phyloP scores from a whole-genome alignment of 2,329 filamentous ascomycete species.

The Monilinia aucupariae region DNA sequence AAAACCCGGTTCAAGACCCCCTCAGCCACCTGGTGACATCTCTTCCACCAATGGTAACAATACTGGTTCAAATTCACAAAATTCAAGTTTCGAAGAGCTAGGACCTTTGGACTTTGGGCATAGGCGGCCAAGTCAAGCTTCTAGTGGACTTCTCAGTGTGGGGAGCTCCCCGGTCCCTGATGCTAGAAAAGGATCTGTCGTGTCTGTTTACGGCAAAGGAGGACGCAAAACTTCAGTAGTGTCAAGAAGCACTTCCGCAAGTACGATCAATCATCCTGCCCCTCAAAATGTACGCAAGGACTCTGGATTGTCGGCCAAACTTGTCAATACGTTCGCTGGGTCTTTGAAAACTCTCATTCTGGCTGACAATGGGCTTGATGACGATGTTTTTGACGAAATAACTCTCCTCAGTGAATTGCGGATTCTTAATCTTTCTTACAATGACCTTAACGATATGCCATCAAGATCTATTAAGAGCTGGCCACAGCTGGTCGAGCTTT shows the following conservation, averaged over 20 bases:
- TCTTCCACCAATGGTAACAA: constrained; percentile 20
- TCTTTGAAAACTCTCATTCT: constrained; percentile 80
- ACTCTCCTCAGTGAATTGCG: constrained; percentile 76
- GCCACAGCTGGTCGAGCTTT: constrained; percentile 85
- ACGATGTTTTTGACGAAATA: constrained; percentile 92
- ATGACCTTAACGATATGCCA: constrained; percentile 87
- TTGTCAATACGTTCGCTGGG: constrained; percentile 81
- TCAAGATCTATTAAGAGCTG: constrained; percentile 82
- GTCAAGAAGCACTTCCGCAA: constrained; percentile 57
- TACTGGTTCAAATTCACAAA: constrained; percentile 43
- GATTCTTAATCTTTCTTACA: constrained; percentile 90
- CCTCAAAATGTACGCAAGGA: constrained; percentile 70
- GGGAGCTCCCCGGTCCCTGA: constrained; percentile 63
- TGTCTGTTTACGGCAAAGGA: constrained; percentile 71
- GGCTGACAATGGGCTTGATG: constrained; percentile 88
- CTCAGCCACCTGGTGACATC: constrained; percentile 53
- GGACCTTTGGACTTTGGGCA: constrained; percentile 56
- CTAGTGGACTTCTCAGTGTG: constrained; percentile 68
- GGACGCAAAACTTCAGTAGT: constrained; percentile 82
- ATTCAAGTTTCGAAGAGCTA: constrained; percentile 74
- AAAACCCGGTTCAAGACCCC: constrained; percentile 69
- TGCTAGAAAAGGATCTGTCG: constrained; percentile 74
- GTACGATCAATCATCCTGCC: constrained; percentile 35
- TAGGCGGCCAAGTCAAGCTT: constrained; percentile 79
- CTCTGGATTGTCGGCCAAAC: constrained; percentile 73